Evolutionary conservation across 768 basidiomycete species (phyloP).

Genomic region (Tricholoma bakamatsutake): DNA sequence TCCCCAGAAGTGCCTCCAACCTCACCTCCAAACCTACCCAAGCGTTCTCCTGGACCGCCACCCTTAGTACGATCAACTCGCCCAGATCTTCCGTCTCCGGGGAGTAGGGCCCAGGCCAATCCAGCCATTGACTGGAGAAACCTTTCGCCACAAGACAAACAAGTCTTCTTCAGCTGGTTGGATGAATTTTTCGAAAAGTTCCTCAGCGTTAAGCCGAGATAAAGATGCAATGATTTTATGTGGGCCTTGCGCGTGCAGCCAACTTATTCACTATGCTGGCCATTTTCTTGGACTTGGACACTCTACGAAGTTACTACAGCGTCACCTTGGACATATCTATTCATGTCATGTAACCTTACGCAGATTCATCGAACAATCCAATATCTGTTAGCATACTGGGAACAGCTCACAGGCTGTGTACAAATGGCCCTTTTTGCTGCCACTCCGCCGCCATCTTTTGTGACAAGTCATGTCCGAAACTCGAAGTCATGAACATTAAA

Average conservation of each 20-base stretch:
- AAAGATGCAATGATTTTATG: neutral
- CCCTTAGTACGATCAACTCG: constrained; percentile 27
- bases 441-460: too few species aligned
- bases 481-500: too few species aligned
- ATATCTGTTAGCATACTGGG: too few species aligned
- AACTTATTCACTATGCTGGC: neutral
- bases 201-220: constrained; percentile 21
- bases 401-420: too few species aligned
- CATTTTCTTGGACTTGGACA: neutral
- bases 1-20: constrained; percentile 17
- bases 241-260: too few species aligned
- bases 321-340: too few species aligned
- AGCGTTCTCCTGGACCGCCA: constrained; percentile 23
- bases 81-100: constrained; percentile 16
- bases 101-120: constrained; percentile 10
- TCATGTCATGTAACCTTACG: too few species aligned
- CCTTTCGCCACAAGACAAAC: constrained; percentile 61
- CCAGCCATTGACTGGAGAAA: constrained; percentile 60
- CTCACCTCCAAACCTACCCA: constrained; percentile 12
- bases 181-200: constrained; percentile 71
- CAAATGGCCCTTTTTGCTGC: too few species aligned
- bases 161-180: constrained; percentile 70
- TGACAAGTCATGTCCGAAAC: too few species aligned
- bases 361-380: too few species aligned
- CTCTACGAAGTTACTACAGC: too few species aligned